Conservation (phyloP, 192 early-diverging fungal genomes). For the Linnemannia zychae region DNA sequence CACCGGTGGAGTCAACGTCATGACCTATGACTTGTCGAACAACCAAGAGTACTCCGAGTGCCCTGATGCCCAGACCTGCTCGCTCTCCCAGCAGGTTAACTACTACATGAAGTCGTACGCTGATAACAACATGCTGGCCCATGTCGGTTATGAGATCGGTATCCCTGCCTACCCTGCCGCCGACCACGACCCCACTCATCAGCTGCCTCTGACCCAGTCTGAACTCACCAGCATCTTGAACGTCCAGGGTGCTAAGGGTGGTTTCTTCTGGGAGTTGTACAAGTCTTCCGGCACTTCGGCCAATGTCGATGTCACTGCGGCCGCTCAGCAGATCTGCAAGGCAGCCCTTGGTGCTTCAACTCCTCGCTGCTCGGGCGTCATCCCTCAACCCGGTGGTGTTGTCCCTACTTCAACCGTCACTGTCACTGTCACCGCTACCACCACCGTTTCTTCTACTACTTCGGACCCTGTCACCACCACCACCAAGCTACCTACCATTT, state of each 20-base stretch:
- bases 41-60: slow-evolving; percentile 49
- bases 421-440: slow-evolving; percentile 46
- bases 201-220: slow-evolving; percentile 47
- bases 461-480: slow-evolving; percentile 6
- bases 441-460: slow-evolving; percentile 46
- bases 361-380: slow-evolving; percentile 49
- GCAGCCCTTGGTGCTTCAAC: slow-evolving; percentile 48
- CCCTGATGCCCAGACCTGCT: slow-evolving; percentile 42
- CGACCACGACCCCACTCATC: slow-evolving; percentile 49
- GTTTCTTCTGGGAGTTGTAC: slow-evolving; percentile 59
- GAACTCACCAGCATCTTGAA: slow-evolving; percentile 46
- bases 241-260: slow-evolving; percentile 50
- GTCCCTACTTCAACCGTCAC: slow-evolving; percentile 21
- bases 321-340: slow-evolving; percentile 54
- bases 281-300: slow-evolving; percentile 37
- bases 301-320: slow-evolving; percentile 40
- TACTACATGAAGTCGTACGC: slow-evolving; percentile 57
- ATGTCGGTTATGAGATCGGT: slow-evolving; percentile 56
- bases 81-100: slow-evolving; percentile 45
- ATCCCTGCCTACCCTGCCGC: slow-evolving; percentile 53
- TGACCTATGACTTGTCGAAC: slow-evolving; percentile 56
- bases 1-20: slow-evolving; percentile 51
- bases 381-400: slow-evolving; percentile 30
- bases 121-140: slow-evolving; percentile 40
- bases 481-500: slow-evolving; percentile 26